A percentile compares a stretch with the other conserved stretches of the same genome.
Conservation (phyloP, 2,329 filamentous ascomycete species). For the Arthrobotrys musiformis region DNA sequence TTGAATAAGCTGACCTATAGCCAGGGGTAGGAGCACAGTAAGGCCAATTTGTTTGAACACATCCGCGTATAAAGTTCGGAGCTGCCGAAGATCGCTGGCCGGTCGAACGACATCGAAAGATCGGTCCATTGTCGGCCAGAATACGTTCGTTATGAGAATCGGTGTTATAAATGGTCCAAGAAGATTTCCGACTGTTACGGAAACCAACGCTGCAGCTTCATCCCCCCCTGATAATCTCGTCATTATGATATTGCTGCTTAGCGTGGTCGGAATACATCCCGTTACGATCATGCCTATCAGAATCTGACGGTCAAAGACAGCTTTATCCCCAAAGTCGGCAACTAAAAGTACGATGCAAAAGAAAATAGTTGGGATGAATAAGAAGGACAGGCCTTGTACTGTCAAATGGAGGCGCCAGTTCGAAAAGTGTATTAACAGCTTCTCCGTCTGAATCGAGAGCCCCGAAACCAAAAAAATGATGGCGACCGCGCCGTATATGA, state of each 20-base stretch:
- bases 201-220: conserved; percentile 73
- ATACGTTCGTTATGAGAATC: conserved; percentile 70
- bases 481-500: conserved; percentile 75
- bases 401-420: conserved; percentile 76
- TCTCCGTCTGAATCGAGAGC: conserved; percentile 73
- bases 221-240: conserved; percentile 76
- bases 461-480: conserved; percentile 78
- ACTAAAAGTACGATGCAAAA: conserved; percentile 68
- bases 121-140: conserved; percentile 66
- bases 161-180: conserved; percentile 75
- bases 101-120: conserved; percentile 71
- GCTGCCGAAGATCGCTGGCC: conserved; percentile 63
- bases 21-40: conserved; percentile 73
- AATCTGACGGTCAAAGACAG: conserved; percentile 72
- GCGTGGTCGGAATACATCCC: conserved; percentile 77
- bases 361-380: conserved; percentile 73
- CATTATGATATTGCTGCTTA: conserved; percentile 79
- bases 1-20: conserved; percentile 70
- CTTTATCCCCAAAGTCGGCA: conserved; percentile 65
- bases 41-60: conserved; percentile 77
- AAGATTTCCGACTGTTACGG: conserved; percentile 77
- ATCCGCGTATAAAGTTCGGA: conserved; percentile 72
- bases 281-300: conserved; percentile 75
- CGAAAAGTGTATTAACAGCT: conserved; percentile 71
- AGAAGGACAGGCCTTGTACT: conserved; percentile 75